Evolutionary conservation across 2,329 filamentous ascomycete genomes (phyloP).

Genomic region (Juglanconis juglandina): DNA sequence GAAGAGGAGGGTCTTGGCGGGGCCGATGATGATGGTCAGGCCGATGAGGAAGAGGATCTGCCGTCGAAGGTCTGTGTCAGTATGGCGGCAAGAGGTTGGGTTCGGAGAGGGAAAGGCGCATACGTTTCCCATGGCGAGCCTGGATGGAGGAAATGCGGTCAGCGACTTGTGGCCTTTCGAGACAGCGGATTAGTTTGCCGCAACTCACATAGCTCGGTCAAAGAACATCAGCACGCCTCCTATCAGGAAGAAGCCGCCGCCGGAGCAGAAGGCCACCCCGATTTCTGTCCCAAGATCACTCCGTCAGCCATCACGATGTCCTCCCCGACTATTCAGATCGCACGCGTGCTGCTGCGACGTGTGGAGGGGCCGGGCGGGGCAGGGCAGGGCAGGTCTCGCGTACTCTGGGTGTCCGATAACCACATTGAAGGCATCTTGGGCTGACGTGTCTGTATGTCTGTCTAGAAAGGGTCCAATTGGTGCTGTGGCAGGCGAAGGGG

Average conservation of each 20-base stretch:
- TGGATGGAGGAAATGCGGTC: slow-evolving; percentile 31
- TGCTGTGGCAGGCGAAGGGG: not conserved
- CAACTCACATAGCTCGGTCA: slow-evolving; percentile 82
- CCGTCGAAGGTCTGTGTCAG: slow-evolving; percentile 13
- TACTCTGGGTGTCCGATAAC: slow-evolving; percentile 94
- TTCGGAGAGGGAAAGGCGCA: slow-evolving; percentile 22
- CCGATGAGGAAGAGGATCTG: slow-evolving; percentile 98
- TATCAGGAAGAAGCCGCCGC: slow-evolving; percentile 90
- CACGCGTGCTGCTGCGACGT: slow-evolving; percentile 17
- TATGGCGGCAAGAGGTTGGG: slow-evolving; percentile 5
- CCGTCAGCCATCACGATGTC: slow-evolving; percentile 28
- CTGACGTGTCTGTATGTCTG: not conserved
- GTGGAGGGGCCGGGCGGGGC: not conserved
- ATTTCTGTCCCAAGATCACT: slow-evolving; percentile 63
- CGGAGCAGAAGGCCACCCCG: slow-evolving; percentile 95
- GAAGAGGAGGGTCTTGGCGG: slow-evolving; percentile 86
- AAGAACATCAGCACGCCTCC: slow-evolving; percentile 96
- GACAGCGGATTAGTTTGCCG: not conserved
- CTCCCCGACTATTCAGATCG: no score
- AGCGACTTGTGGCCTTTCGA: not conserved
- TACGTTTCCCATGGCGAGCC: slow-evolving; percentile 97
- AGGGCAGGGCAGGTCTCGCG: slow-evolving; percentile 28
- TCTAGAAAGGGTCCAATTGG: not conserved
- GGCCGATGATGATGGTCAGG: slow-evolving; percentile 90
- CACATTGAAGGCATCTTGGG: slow-evolving; percentile 82